These are phyloP conservation scores for Lactifluus echinatus DNA, from an alignment of 768 basidiomycete genomes.

Conservation along the genomic window DNA sequence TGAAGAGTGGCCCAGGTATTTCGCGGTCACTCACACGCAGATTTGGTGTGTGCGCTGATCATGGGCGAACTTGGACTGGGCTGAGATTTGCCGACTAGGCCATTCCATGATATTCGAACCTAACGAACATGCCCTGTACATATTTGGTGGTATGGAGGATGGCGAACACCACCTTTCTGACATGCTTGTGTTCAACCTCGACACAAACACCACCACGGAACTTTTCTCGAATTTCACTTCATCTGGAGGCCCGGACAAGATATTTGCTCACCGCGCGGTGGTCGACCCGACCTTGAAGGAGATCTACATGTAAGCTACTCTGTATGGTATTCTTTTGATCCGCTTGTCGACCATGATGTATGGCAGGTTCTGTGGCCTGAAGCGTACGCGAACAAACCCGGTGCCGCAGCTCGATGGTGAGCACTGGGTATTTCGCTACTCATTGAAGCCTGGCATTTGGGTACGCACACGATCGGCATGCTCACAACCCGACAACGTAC, in stretches of 20 bases:
- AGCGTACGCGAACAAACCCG: constrained; percentile 33
- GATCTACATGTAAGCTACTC: constrained; percentile 56
- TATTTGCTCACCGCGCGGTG: constrained; percentile 67
- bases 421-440: constrained; percentile 64
- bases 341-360: not conserved
- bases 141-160: constrained; percentile 67
- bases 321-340: not conserved
- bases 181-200: constrained; percentile 67
- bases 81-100: constrained; percentile 31
- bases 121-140: constrained; percentile 46
- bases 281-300: constrained; percentile 55
- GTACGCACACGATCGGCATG: constrained; percentile 23
- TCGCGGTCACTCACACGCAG: constrained; percentile 48
- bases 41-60: constrained; percentile 37
- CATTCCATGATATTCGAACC: constrained; percentile 80
- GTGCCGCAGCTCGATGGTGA: constrained; percentile 40
- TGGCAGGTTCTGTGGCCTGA: constrained; percentile 55
- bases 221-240: constrained; percentile 53
- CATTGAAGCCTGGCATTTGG: constrained; percentile 55
- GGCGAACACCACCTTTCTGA: constrained; percentile 55
- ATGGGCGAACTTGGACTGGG: not conserved
- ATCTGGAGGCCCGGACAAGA: constrained; percentile 59
- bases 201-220: constrained; percentile 48
- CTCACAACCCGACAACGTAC: constrained; percentile 22
- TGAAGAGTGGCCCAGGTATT: constrained; percentile 22